A percentile compares a stretch with the other conserved stretches of the same genome.
phyloP scores from a whole-genome alignment of 768 basidiomycete species.

The Dioszegia hungarica region DNA sequence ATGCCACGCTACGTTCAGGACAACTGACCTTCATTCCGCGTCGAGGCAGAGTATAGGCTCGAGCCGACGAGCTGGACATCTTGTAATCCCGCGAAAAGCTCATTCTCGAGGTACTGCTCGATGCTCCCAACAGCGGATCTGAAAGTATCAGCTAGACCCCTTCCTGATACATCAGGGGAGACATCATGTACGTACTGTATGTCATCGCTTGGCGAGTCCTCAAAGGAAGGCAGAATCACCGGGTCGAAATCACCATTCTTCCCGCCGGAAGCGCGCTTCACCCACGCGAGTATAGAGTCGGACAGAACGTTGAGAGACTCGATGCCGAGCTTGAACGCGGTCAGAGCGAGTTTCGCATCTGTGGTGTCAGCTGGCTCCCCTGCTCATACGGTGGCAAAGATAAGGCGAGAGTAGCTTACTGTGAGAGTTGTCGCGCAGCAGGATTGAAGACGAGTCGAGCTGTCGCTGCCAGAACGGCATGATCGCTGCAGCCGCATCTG shows the following conservation, averaged over 20 bases:
- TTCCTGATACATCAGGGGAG: background rate
- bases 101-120: conserved; percentile 19
- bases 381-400: too few species aligned
- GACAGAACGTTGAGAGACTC: conserved; percentile 12
- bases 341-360: background rate
- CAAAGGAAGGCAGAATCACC: conserved; percentile 18
- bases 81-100: conserved; percentile 18
- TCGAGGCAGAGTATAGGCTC: background rate
- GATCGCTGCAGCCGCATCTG: background rate
- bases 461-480: conserved; percentile 5
- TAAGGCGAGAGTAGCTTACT: background rate
- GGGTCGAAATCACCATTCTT: conserved; percentile 5
- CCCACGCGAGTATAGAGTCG: background rate
- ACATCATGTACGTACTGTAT: conserved; percentile 2
- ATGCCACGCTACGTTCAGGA: background rate
- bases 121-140: conserved; percentile 13
- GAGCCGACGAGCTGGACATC: conserved; percentile 6
- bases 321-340: conserved; percentile 10
- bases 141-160: background rate
- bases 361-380: background rate
- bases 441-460: background rate
- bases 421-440: background rate
- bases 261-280: background rate
- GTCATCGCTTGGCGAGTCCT: background rate
- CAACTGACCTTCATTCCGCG: background rate